A percentile compares a stretch with the other conserved stretches of the same genome.
These are phyloP conservation scores for Gnomoniopsis sp. DNA, from an alignment of 2,329 filamentous ascomycete genomes.

Conservation along the genomic window DNA sequence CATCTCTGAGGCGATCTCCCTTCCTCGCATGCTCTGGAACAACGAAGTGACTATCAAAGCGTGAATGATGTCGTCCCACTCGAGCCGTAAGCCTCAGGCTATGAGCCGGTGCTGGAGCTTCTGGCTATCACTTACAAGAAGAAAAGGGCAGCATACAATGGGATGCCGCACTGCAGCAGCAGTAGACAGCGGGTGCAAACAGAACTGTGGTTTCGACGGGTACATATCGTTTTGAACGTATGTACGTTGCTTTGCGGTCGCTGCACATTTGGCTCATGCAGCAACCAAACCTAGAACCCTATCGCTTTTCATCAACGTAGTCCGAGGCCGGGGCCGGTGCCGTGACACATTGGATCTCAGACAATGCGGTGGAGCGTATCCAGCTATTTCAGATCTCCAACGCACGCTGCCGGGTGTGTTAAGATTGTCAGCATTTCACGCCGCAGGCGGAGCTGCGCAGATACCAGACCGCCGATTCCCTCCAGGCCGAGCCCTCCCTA, in stretches of 20 bases:
- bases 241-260: not conserved
- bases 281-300: not conserved
- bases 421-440: not conserved
- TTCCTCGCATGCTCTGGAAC: not conserved
- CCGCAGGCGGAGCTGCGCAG: not conserved
- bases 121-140: not conserved
- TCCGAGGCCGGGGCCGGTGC: not conserved
- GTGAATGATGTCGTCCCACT: not conserved
- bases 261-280: not conserved
- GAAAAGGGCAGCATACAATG: not conserved
- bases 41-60: not conserved
- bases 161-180: not conserved
- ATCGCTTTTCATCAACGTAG: not conserved
- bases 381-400: slow-evolving; percentile 7
- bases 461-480: not conserved
- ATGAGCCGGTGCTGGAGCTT: not conserved
- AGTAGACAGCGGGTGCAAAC: not conserved
- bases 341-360: slow-evolving; percentile 15
- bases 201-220: not conserved
- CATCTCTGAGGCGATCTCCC: not conserved
- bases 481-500: not conserved
- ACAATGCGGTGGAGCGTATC: slow-evolving; percentile 9
- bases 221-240: not conserved
- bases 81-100: not conserved
- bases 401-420: not conserved